These are phyloP conservation scores for Plasmodium gonderi DNA, from an alignment of 169 alveolate genomes.

Conservation along the genomic window DNA sequence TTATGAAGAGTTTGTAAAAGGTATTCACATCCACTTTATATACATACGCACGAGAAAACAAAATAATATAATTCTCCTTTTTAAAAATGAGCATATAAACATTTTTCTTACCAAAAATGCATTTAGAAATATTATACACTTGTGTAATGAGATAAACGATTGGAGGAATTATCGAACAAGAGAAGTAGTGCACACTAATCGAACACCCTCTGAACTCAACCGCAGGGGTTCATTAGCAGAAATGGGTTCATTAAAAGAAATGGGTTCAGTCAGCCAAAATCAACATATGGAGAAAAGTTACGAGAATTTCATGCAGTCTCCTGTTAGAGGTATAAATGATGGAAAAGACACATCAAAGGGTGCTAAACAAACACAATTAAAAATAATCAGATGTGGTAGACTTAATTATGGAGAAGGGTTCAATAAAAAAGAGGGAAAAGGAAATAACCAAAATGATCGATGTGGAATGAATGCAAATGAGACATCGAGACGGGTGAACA, in stretches of 20 bases:
- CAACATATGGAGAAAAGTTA: too few species aligned
- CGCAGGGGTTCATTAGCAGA: too few species aligned
- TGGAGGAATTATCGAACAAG: constrained; percentile 7
- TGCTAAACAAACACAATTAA: neutral
- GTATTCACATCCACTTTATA: constrained; percentile 1
- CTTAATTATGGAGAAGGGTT: neutral
- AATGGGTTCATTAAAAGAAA: too few species aligned
- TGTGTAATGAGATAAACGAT: constrained; percentile 6
- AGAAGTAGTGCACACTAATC: neutral
- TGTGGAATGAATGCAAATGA: neutral
- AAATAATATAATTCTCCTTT: neutral
- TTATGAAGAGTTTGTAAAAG: constrained; percentile 42
- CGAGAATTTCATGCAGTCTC: too few species aligned
- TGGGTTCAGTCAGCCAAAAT: too few species aligned
- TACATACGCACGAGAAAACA: neutral
- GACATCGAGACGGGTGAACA: neutral
- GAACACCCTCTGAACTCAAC: neutral
- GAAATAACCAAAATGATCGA: too few species aligned
- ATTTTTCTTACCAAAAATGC: constrained; percentile 40
- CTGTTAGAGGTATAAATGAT: too few species aligned
- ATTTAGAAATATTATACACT: constrained; percentile 2
- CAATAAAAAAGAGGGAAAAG: neutral
- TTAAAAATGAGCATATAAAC: constrained; percentile 1
- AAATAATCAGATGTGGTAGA: neutral
- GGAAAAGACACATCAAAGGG: neutral